Evolutionary conservation across 345 rosid species (phyloP).

Genomic region (Toxicodendron radicans): DNA sequence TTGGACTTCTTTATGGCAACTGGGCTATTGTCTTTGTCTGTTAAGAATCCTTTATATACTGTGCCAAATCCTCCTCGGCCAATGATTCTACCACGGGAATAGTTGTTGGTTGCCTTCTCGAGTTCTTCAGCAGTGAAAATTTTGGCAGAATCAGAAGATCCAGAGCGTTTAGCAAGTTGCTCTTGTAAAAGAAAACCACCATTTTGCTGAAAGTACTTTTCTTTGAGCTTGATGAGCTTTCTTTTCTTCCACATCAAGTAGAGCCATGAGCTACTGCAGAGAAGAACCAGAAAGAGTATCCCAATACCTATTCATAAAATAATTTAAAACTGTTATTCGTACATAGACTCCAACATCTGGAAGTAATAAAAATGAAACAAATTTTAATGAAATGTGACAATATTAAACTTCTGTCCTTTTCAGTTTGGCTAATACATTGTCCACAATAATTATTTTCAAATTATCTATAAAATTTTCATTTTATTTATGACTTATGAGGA

Average conservation of each 20-base stretch:
- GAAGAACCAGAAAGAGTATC: not conserved
- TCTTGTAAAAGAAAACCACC: constrained; percentile 28
- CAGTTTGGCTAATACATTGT: too few relatives aligned
- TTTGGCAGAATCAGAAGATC: not conserved
- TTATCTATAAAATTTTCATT: too few relatives aligned
- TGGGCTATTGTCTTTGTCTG: not conserved
- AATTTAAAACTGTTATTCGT: not conserved
- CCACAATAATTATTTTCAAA: too few relatives aligned
- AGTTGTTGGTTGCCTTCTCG: constrained; percentile 34
- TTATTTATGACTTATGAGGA: too few relatives aligned
- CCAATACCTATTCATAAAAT: constrained; percentile 7
- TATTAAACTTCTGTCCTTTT: too few relatives aligned
- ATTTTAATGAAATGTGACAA: too few relatives aligned
- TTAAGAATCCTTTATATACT: constrained; percentile 15
- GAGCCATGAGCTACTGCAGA: constrained; percentile 2
- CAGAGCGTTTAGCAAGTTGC: constrained; percentile 9
- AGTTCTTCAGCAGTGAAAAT: constrained; percentile 27
- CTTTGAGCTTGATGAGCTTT: constrained; percentile 14
- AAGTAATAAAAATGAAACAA: too few relatives aligned
- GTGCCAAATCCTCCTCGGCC: constrained; percentile 37
- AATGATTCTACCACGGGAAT: constrained; percentile 27
- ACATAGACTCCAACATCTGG: too few relatives aligned
- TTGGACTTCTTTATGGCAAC: constrained; percentile 30
- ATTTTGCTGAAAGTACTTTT: constrained; percentile 22
- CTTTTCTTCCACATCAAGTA: constrained; percentile 13